These are phyloP conservation scores for Glarea lozoyensis DNA, from an alignment of 495 filamentous ascomycete species.

Conservation along the genomic window DNA sequence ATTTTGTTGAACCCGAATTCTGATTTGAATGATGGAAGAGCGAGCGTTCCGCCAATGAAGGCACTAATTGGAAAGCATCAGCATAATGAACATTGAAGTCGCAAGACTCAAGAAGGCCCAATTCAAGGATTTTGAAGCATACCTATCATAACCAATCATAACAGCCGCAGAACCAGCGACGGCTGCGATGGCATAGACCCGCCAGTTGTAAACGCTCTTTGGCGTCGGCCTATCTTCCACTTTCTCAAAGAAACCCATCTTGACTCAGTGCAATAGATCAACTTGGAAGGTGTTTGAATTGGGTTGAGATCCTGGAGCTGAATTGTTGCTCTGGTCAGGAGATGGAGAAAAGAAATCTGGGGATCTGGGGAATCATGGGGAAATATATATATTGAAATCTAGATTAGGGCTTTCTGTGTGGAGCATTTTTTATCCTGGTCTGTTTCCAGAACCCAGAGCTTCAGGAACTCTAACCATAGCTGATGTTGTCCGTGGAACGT, in stretches of 20 bases:
- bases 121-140: too few relatives aligned
- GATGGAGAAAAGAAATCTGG: neutral
- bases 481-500: too few relatives aligned
- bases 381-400: neutral
- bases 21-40: slow-evolving; percentile 46
- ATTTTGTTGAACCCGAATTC: slow-evolving; percentile 48
- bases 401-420: too few relatives aligned
- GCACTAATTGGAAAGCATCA: too few relatives aligned
- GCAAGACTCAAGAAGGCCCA: too few relatives aligned
- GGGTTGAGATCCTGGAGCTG: neutral
- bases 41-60: slow-evolving; percentile 63
- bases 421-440: neutral
- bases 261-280: slow-evolving; percentile 14
- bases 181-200: slow-evolving; percentile 52
- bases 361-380: neutral
- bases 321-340: neutral
- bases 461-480: too few relatives aligned
- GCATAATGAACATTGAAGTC: too few relatives aligned
- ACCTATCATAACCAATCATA: slow-evolving; percentile 67
- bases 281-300: too few relatives aligned
- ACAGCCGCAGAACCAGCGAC: slow-evolving; percentile 61
- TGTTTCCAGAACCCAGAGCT: too few relatives aligned
- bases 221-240: slow-evolving; percentile 60
- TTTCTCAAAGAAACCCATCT: slow-evolving; percentile 49
- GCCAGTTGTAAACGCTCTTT: slow-evolving; percentile 65